Conservation (phyloP, 352 stramenopile species). For the Aphanomyces cochlioides region DNA sequence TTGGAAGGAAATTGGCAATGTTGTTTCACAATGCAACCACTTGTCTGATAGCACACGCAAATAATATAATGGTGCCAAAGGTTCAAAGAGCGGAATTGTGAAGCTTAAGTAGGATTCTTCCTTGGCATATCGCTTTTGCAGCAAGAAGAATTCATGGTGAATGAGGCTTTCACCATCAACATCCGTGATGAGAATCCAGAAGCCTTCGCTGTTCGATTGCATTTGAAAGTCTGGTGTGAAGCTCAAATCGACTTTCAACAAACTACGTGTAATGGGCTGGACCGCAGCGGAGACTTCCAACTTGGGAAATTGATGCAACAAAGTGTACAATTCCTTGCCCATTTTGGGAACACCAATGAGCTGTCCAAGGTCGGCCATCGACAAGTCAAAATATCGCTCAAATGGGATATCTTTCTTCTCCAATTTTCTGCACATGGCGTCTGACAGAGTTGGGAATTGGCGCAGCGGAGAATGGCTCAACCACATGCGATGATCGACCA, state of each 20-base stretch:
- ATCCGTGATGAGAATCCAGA: constrained; percentile 98
- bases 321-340: constrained; percentile 96
- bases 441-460: constrained; percentile 94
- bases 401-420: constrained; percentile 99
- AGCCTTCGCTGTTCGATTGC: constrained; percentile 94
- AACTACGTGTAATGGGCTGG: constrained; percentile 97
- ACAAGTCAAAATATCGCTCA: constrained; percentile 97
- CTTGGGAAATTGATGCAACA: constrained; percentile 98
- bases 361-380: constrained; percentile 95
- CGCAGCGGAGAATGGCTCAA: constrained; percentile 95
- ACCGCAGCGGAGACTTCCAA: constrained; percentile 95
- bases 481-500: constrained; percentile 99
- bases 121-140: constrained; percentile 85
- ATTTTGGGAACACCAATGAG: constrained; percentile 98
- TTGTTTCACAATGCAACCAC: constrained; percentile 97
- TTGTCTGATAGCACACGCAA: constrained; percentile 96
- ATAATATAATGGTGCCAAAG: constrained; percentile 97
- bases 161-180: constrained; percentile 98
- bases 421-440: constrained; percentile 95
- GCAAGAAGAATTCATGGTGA: constrained; percentile 96
- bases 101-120: constrained; percentile 89
- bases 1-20: constrained; percentile 97
- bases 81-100: constrained; percentile 97
- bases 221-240: constrained; percentile 98
- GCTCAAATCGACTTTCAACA: constrained; percentile 95